Conservation (phyloP, 2,329 filamentous ascomycete genomes). For the Pseudogymnoascus sp. region DNA sequence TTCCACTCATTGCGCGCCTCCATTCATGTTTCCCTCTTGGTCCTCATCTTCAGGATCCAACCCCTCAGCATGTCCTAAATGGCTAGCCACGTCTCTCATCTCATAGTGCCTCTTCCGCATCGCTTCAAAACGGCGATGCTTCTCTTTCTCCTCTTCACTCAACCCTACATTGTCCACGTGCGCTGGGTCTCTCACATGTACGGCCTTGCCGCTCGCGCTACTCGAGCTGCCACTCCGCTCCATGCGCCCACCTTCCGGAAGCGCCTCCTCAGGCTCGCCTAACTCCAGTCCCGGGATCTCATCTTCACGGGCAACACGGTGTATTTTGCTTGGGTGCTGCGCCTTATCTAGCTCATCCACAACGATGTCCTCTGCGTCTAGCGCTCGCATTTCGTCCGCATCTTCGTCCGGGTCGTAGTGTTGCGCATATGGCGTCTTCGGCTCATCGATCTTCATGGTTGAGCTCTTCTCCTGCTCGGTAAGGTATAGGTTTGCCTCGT, state of each 20-base stretch:
- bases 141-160: conserved; percentile 70
- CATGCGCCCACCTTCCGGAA: conserved; percentile 42
- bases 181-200: conserved; percentile 63
- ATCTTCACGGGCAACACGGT: conserved; percentile 42
- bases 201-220: conserved; percentile 51
- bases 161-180: conserved; percentile 47
- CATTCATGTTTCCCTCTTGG: conserved; percentile 36
- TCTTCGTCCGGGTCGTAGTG: conserved; percentile 88
- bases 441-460: conserved; percentile 98
- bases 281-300: conserved; percentile 90
- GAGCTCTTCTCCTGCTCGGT: conserved; percentile 91
- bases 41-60: conserved; percentile 54
- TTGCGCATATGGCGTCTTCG: conserved; percentile 92
- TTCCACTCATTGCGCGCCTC: conserved; percentile 14
- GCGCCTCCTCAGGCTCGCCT: conserved; percentile 77
- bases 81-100: conserved; percentile 87
- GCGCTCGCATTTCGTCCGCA: conserved; percentile 56
- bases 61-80: conserved; percentile 69
- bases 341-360: conserved; percentile 59
- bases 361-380: conserved; percentile 62
- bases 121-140: conserved; percentile 86
- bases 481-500: conserved; percentile 94
- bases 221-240: conserved; percentile 29
- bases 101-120: conserved; percentile 96
- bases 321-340: conserved; percentile 16